Evolutionary conservation across 345 rosid species (phyloP), one percentile per base, ranked within the genome.

Genomic region (Brassica rapa): DNA sequence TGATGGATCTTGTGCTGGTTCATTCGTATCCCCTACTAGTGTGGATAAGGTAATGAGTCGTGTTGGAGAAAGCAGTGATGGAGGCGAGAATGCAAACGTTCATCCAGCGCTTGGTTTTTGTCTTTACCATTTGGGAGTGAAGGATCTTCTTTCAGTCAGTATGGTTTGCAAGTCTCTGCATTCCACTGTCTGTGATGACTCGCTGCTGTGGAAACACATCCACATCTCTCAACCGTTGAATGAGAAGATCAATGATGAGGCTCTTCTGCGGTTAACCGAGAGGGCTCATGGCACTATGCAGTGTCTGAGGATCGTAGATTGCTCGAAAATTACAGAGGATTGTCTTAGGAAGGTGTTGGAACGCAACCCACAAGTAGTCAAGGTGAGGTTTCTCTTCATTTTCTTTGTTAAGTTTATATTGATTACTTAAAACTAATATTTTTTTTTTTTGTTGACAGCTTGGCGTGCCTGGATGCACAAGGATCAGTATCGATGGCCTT

Each of bases 401-500:
- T 24, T 19, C 65, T 30, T 6, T 51, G 57, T 21, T 1, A 32
- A 43, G 23, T 19, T 62, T 16, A 23, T 41, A 1, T 23, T 16
- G 8, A 15, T 11, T 24, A 51, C 21, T 24, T 29, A 9, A 68
- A 59, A 19, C 57, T 37, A 57, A 15, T 37, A 21, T 15, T 75
- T 29, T 79, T 51, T n/a, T 24, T 74, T 19, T 77, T 60, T 70
- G 63, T 70, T 73, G 56, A 80, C 88, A 95, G 99, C 82, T 95
- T 71, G 85, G 91, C 78, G 92, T 95, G 35, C 88, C 99, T 77
- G 99, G 93, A 75, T 95, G 98, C 80, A 83, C 93, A 76, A 88
- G 89, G 78, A 86, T 95, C 72, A 88, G 85, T 64, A 84, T 90
- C 4, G 85, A 88, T 70, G 91, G 96, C 57, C 80, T 95, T 25